A percentile compares a stretch with the other conserved stretches of the same genome.
Evolutionary conservation across 2,329 filamentous ascomycete genomes (phyloP).

Genomic region (Aspergillus pseudonomiae): DNA sequence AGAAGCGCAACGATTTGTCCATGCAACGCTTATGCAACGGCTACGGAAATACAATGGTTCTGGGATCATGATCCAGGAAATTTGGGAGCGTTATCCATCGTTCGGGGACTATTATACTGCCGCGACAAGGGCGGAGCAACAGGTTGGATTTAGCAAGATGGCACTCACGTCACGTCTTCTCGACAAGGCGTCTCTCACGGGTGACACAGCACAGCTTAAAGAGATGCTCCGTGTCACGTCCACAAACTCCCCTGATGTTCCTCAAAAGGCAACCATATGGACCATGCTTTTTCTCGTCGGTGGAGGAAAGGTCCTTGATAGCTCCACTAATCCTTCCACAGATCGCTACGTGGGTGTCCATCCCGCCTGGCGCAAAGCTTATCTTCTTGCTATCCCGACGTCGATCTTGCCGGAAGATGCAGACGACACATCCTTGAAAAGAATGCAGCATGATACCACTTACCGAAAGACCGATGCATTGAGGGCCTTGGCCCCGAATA

Average conservation of each 20-base stretch:
- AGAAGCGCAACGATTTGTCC: background rate
- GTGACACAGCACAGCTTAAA: background rate
- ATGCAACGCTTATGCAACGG: background rate
- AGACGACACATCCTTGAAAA: background rate
- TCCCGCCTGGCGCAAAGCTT: background rate
- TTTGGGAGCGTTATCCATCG: background rate
- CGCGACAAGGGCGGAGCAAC: background rate
- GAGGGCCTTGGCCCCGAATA: background rate
- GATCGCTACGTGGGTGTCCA: background rate
- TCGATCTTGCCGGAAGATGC: background rate
- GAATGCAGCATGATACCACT: background rate
- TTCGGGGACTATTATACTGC: constrained; percentile 1
- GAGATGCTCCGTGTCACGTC: constrained; percentile 4
- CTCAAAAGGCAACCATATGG: background rate
- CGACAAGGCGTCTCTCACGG: background rate
- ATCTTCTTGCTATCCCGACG: background rate
- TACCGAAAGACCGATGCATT: background rate
- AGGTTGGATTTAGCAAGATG: background rate
- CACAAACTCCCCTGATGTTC: background rate
- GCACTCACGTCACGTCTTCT: background rate
- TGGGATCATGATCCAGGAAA: background rate
- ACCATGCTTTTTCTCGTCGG: background rate
- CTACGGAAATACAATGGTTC: background rate
- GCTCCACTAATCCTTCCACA: background rate
- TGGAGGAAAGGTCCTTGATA: background rate